phyloP scores from a whole-genome alignment of 805 yeast genomes.

The Hanseniaspora mollemarum region DNA sequence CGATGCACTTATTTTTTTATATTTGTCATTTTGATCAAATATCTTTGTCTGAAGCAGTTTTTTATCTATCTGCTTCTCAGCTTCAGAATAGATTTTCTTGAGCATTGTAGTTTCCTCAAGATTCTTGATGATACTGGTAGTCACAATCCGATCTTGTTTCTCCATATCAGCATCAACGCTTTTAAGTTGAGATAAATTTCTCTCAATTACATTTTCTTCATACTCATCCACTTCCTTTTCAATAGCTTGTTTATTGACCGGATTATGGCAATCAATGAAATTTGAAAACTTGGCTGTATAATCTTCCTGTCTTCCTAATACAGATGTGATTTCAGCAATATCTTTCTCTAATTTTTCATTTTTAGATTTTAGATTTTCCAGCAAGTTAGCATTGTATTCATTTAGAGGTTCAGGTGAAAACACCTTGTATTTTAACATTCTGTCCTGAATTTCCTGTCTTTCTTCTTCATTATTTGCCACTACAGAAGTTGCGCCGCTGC shows the following conservation, averaged over 20 bases:
- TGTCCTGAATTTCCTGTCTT: constrained; percentile 8
- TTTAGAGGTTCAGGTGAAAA: constrained; percentile 7
- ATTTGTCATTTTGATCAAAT: neutral
- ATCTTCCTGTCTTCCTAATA: neutral
- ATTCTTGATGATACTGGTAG: neutral
- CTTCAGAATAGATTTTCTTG: neutral
- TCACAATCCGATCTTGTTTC: neutral
- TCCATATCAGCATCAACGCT: neutral
- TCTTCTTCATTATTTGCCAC: constrained; percentile 19
- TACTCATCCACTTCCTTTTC: neutral
- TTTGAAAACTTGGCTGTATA: neutral
- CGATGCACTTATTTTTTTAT: constrained; percentile 1
- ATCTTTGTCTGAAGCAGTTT: neutral
- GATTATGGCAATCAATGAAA: neutral
- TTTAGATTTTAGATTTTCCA: neutral
- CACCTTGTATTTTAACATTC: constrained; percentile 4
- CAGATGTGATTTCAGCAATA: neutral
- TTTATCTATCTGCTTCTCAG: neutral
- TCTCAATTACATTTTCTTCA: neutral
- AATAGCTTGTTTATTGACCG: neutral
- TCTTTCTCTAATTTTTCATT: constrained; percentile 26
- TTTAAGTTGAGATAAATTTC: neutral
- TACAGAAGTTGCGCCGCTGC: constrained; percentile 15
- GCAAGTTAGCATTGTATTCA: constrained; percentile 3
- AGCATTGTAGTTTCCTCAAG: neutral